These are phyloP conservation scores for Malassezia vespertilionis DNA, from an alignment of 1,284 basidiomycete species.

Conservation along the genomic window DNA sequence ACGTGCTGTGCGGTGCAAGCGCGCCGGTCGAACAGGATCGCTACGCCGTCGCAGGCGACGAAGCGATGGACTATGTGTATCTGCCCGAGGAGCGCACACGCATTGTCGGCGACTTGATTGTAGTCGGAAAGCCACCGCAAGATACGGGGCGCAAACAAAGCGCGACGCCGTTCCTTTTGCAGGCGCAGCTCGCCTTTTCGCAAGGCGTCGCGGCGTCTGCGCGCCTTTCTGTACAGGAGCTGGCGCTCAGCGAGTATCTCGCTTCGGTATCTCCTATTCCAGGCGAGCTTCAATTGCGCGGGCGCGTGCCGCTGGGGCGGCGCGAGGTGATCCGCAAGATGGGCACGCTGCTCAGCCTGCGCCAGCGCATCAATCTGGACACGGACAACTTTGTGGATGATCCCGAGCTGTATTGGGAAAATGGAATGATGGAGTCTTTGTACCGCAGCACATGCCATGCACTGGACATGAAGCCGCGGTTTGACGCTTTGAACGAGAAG, in stretches of 20 bases:
- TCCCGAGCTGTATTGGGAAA: constrained; percentile 46
- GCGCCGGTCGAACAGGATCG: constrained; percentile 23
- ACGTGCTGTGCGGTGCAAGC: constrained; percentile 26
- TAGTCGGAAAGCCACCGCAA: constrained; percentile 31
- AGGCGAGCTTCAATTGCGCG: constrained; percentile 24
- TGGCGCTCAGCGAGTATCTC: constrained; percentile 29
- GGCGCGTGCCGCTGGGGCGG: constrained; percentile 36
- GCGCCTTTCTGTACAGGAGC: constrained; percentile 38
- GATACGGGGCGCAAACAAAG: neutral
- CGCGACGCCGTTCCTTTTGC: constrained; percentile 20
- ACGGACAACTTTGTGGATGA: constrained; percentile 44
- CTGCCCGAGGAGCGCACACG: constrained; percentile 29
- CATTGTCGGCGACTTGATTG: constrained; percentile 41
- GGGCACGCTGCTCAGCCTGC: constrained; percentile 36
- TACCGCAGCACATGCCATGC: constrained; percentile 37
- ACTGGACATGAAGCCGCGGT: constrained; percentile 36
- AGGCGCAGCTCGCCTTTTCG: constrained; percentile 39
- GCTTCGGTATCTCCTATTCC: constrained; percentile 29
- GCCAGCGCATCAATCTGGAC: constrained; percentile 38
- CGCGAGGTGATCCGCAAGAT: constrained; percentile 39
- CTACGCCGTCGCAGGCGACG: constrained; percentile 37
- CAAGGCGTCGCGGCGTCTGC: constrained; percentile 44
- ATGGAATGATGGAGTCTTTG: constrained; percentile 35
- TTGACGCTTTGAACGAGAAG: constrained; percentile 42
- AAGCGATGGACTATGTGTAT: constrained; percentile 42